Percentiles rank a stretch among this genome's conserved stretches.
Evolutionary conservation across 768 basidiomycete species (phyloP).

Genomic region (Hericium erinaceus): DNA sequence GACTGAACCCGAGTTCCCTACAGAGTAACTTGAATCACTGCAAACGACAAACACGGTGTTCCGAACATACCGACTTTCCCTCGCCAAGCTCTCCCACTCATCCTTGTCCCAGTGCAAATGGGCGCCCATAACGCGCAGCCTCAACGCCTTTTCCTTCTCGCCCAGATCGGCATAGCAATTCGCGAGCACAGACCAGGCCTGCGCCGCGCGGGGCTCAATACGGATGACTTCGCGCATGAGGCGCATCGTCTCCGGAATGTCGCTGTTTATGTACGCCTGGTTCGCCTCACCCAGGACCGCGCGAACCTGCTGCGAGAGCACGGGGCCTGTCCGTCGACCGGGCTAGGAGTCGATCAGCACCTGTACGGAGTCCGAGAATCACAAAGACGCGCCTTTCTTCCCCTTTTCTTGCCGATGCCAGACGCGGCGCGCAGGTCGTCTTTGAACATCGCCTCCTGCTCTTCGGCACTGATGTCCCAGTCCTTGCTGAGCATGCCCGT

Average conservation of each 20-base stretch:
- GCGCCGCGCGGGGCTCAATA: conserved; percentile 77
- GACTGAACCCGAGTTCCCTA: conserved; percentile 62
- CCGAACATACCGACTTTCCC: conserved; percentile 54
- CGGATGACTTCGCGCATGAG: conserved; percentile 89
- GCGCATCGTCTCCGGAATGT: conserved; percentile 59
- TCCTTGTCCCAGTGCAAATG: conserved; percentile 78
- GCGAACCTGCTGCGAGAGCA: conserved; percentile 60
- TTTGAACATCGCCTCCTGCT: conserved; percentile 58
- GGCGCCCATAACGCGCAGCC: conserved; percentile 82
- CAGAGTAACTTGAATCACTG: background rate
- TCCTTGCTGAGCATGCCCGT: conserved; percentile 46
- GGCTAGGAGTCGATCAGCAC: conserved; percentile 9
- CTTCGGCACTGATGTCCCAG: conserved; percentile 69
- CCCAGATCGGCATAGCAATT: conserved; percentile 71
- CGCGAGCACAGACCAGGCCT: conserved; percentile 85
- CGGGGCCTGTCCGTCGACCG: conserved; percentile 45
- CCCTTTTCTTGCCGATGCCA: conserved; percentile 49
- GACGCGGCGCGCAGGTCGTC: conserved; percentile 69
- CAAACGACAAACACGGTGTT: too few species aligned
- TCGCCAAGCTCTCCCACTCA: conserved; percentile 80
- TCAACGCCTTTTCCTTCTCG: conserved; percentile 62
- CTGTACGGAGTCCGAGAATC: background rate
- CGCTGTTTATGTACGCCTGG: conserved; percentile 69
- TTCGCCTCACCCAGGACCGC: conserved; percentile 80
- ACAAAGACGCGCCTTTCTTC: conserved; percentile 25